Evolutionary conservation across 805 yeast genomes (phyloP), one percentile per base, ranked within the genome.

Genomic region (Ogataea glucozyma): DNA sequence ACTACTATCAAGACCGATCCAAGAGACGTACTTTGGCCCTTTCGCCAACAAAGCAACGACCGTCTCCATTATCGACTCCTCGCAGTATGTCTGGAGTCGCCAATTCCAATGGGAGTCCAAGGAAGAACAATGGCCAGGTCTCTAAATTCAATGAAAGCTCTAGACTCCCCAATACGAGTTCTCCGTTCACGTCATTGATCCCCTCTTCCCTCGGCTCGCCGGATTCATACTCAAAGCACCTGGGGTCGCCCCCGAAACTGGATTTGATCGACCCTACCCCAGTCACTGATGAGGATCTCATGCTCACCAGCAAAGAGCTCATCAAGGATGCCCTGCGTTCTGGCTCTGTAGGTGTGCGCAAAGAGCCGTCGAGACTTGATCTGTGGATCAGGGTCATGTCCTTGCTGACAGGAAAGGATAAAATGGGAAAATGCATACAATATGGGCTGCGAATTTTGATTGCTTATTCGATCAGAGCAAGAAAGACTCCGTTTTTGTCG

Each of bases 391-490:
- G 70, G 24, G 62, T 83, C 58, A 58, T 82, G 40, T 75, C 75
- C 39, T 72, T 73, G 35, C 58, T 84, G 20, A 72, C 78, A 2
- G 91, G 91, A 38, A 85, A 84, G 58, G 93, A 85, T 55, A 82
- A 83, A 56, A 46, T 83, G 47, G 85, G 86, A 18, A 85, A 85
- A 51, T 67, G 80, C 8, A 66, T 79, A 19, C 83, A 81, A 54
- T 83, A 83, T 56, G 58, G 75, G 0, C 58, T 85, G 31, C 75
- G 85, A 43, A 57, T 84, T 14, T 54, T 82, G 29, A 64, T 73
- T 17, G 51, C 57, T 38, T 76, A 78, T 52, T 66, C 81, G 14
- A 53, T 66, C n/a, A 64, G 66, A 20, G 57, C 75, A 9, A 60
- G 69, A 46, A 54, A 63, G 26, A 60, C 54, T 2, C 26, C 31